Percentiles rank a stretch among this genome's conserved stretches.
These are phyloP conservation scores for Anaeromyces robustus DNA, from an alignment of 192 early-diverging fungal species.

Conservation along the genomic window DNA sequence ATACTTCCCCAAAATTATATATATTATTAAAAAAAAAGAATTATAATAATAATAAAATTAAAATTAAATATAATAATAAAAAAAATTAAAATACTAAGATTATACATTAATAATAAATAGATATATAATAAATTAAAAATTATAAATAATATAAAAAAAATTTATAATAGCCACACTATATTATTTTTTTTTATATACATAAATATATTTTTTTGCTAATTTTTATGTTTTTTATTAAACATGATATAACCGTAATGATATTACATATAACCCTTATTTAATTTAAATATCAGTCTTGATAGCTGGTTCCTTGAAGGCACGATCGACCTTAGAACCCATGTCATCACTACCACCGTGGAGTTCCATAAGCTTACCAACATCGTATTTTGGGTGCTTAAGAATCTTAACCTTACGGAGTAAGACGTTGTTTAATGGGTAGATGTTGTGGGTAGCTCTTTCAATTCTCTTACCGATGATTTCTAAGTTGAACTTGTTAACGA, in stretches of 20 bases:
- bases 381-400: conserved; percentile 77
- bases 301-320: neutral
- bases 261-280: neutral
- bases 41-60: no score
- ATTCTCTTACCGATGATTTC: conserved; percentile 97
- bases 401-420: conserved; percentile 98
- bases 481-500: conserved; percentile 89
- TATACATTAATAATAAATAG: no score
- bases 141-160: no score
- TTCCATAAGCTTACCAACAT: conserved; percentile 66
- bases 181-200: neutral
- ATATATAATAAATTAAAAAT: no score
- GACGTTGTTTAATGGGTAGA: conserved; percentile 97
- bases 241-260: neutral
- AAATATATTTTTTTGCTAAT: neutral
- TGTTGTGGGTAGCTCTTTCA: conserved; percentile 89
- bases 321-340: conserved; percentile 5
- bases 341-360: conserved; percentile 75
- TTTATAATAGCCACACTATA: neutral
- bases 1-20: no score
- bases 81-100: no score
- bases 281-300: neutral
- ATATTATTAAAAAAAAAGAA: no score
- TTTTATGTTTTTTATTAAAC: neutral
- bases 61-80: no score